These are phyloP conservation scores for Acanthamoeba sp. DNA, from an alignment of 208 protist genomes.

Conservation along the genomic window DNA sequence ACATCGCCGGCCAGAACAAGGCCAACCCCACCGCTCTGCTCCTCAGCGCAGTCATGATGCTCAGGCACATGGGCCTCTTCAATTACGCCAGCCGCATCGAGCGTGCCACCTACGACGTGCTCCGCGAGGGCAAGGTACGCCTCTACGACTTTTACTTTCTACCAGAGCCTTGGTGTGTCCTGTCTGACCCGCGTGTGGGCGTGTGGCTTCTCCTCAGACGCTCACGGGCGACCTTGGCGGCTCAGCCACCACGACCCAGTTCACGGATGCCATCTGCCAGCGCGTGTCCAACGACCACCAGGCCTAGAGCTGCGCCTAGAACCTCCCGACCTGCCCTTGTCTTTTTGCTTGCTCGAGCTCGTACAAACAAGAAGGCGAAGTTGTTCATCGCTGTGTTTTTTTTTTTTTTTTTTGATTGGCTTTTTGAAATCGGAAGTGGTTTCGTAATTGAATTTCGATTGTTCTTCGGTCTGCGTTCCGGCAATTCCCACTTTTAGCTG, in stretches of 20 bases:
- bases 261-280: conserved; percentile 17
- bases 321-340: neutral
- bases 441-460: too few relatives aligned
- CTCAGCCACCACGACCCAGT: neutral
- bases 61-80: conserved; percentile 75
- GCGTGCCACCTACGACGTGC: conserved; percentile 10
- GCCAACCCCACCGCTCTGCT: conserved; percentile 84
- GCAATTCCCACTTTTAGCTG: too few relatives aligned
- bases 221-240: neutral
- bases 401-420: too few relatives aligned
- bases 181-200: too few relatives aligned
- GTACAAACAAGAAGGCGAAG: too few relatives aligned
- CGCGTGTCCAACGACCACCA: neutral
- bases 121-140: conserved; percentile 76
- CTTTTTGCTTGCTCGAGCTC: too few relatives aligned
- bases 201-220: too few relatives aligned
- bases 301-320: neutral
- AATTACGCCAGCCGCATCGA: conserved; percentile 41
- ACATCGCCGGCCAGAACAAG: conserved; percentile 82
- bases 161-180: too few relatives aligned
- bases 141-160: too few relatives aligned
- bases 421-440: too few relatives aligned
- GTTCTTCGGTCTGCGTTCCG: too few relatives aligned
- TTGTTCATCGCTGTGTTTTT: too few relatives aligned
- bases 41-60: conserved; percentile 61